Evolutionary conservation across 2,329 filamentous ascomycete genomes (phyloP).

Genomic region (Penicillium polonicum): DNA sequence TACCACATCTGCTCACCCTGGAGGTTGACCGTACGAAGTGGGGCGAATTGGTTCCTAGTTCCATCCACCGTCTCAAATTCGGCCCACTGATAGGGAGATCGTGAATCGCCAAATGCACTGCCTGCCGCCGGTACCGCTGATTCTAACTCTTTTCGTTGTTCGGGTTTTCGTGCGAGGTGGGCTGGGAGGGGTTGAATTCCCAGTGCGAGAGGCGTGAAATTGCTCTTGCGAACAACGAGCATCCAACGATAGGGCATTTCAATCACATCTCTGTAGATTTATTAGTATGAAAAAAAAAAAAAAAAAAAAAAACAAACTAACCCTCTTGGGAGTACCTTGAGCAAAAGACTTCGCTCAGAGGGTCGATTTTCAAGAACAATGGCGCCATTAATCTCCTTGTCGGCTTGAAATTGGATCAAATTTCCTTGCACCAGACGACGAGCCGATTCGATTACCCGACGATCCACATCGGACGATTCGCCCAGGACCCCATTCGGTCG

Average conservation of each 20-base stretch:
- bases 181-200: conserved; percentile 49
- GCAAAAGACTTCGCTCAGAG: conserved; percentile 71
- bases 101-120: conserved; percentile 62
- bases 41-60: conserved; percentile 56
- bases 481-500: conserved; percentile 73
- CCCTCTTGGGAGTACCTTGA: conserved; percentile 83
- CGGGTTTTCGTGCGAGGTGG: conserved; percentile 52
- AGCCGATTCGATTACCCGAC: conserved; percentile 67
- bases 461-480: conserved; percentile 67
- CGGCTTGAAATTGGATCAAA: conserved; percentile 81
- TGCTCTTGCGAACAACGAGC: conserved; percentile 50
- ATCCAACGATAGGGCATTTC: conserved; percentile 61
- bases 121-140: conserved; percentile 65
- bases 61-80: conserved; percentile 69
- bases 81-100: conserved; percentile 63
- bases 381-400: conserved; percentile 86
- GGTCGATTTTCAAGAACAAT: conserved; percentile 78
- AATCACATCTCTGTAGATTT: conserved; percentile 46
- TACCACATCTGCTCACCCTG: conserved; percentile 75
- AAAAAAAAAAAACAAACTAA: conserved; percentile 49
- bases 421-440: conserved; percentile 68
- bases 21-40: conserved; percentile 69
- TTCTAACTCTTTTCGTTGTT: conserved; percentile 53
- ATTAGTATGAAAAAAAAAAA: conserved; percentile 9
- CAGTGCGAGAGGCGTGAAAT: conserved; percentile 47